A percentile compares a stretch with the other conserved stretches of the same genome.
These are phyloP conservation scores for Panus rudis DNA, from an alignment of 768 basidiomycete genomes.

Conservation along the genomic window DNA sequence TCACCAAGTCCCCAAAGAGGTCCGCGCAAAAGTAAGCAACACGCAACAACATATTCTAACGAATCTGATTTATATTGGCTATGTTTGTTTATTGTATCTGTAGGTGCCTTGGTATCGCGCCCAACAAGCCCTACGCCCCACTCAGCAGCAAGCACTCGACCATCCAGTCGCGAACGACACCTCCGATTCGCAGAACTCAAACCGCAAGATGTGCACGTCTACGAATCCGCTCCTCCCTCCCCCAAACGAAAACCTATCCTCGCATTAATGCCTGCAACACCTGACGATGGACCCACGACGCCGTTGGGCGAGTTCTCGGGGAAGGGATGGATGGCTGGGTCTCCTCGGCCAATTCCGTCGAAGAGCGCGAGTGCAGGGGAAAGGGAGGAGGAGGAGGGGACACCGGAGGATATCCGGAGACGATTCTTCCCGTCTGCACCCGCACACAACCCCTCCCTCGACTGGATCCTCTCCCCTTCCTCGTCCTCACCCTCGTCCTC, in stretches of 20 bases:
- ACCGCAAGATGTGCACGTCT: slow-evolving; percentile 72
- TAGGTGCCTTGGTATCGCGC: slow-evolving; percentile 40
- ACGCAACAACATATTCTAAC: too few species aligned
- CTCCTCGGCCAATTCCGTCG: neutral
- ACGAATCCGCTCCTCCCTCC: slow-evolving; percentile 75
- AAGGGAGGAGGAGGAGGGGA: slow-evolving; percentile 47
- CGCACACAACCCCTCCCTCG: slow-evolving; percentile 63
- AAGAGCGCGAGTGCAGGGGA: neutral
- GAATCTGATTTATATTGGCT: neutral
- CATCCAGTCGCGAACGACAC: slow-evolving; percentile 49
- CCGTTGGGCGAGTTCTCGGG: slow-evolving; percentile 34
- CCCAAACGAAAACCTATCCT: slow-evolving; percentile 52
- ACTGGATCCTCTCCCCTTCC: slow-evolving; percentile 58
- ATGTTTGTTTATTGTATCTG: slow-evolving; percentile 15
- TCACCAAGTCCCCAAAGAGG: too few species aligned
- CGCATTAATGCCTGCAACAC: slow-evolving; percentile 49
- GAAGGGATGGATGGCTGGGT: slow-evolving; percentile 8
- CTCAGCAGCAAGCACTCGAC: slow-evolving; percentile 38
- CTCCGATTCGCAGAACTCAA: slow-evolving; percentile 73
- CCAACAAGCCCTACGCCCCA: slow-evolving; percentile 14
- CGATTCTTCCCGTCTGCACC: slow-evolving; percentile 76
- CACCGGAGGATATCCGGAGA: slow-evolving; percentile 75
- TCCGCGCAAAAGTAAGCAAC: too few species aligned
- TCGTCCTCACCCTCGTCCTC: slow-evolving; percentile 21
- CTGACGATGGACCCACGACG: slow-evolving; percentile 27